Conservation (phyloP, 495 filamentous ascomycete species). For the Talaromyces trachyspermus region DNA sequence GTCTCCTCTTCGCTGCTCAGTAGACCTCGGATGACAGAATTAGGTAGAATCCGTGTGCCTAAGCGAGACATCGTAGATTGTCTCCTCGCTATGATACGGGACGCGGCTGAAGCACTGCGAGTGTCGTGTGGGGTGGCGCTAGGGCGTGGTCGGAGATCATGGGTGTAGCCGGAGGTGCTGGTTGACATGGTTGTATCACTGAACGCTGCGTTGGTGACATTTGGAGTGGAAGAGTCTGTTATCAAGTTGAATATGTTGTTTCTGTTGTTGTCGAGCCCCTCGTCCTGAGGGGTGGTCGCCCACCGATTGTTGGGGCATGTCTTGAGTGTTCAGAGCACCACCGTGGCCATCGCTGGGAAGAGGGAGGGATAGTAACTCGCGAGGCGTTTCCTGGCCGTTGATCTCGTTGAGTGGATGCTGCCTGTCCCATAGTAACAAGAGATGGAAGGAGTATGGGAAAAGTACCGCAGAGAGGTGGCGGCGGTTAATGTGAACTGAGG, state of each 20-base stretch:
- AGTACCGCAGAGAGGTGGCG: constrained; percentile 6
- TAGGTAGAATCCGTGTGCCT: constrained; percentile 43
- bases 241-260: constrained; percentile 8
- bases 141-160: constrained; percentile 22
- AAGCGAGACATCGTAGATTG: constrained; percentile 46
- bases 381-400: constrained; percentile 21
- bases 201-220: constrained; percentile 10
- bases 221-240: constrained; percentile 13
- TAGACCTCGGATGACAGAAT: constrained; percentile 38
- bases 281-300: constrained; percentile 16
- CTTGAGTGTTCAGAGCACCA: constrained; percentile 37
- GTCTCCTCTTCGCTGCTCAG: constrained; percentile 42
- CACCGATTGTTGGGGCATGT: constrained; percentile 22
- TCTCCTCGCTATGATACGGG: constrained; percentile 38
- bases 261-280: constrained; percentile 4
- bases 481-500: neutral
- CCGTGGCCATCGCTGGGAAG: constrained; percentile 16
- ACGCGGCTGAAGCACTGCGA: constrained; percentile 28
- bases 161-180: constrained; percentile 22
- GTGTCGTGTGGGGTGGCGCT: constrained; percentile 23
- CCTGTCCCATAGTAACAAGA: constrained; percentile 41
- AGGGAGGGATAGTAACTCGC: constrained; percentile 17
- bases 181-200: constrained; percentile 18
- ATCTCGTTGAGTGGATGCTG: constrained; percentile 38
- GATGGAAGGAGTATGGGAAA: neutral